phyloP scores from a whole-genome alignment of 805 yeast species.

The Millerago galiae region DNA sequence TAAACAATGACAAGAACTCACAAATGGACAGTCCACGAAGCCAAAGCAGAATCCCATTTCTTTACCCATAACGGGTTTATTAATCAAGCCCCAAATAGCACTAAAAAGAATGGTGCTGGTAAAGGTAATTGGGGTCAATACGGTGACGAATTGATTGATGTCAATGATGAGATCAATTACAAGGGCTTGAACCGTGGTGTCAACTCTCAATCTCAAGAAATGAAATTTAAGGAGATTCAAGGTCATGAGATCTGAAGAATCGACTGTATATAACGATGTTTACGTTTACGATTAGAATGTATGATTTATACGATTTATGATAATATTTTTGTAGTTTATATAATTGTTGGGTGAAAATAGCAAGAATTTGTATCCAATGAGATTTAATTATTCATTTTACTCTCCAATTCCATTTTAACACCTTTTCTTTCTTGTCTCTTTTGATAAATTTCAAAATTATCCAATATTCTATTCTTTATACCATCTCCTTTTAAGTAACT shows the following conservation, averaged over 20 bases:
- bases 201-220: slow-evolving; percentile 38
- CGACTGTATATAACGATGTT: background rate
- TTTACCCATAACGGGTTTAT: slow-evolving; percentile 72
- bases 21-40: slow-evolving; percentile 66
- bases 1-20: slow-evolving; percentile 65
- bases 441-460: slow-evolving; percentile 63
- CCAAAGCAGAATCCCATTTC: slow-evolving; percentile 55
- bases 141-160: slow-evolving; percentile 66
- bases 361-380: background rate
- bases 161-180: slow-evolving; percentile 39
- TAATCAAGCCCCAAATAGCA: slow-evolving; percentile 65
- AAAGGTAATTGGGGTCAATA: slow-evolving; percentile 82
- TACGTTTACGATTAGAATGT: background rate
- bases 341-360: background rate
- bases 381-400: background rate
- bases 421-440: slow-evolving; percentile 87
- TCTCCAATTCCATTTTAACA: slow-evolving; percentile 58
- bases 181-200: slow-evolving; percentile 44
- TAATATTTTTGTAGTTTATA: background rate
- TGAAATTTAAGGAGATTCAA: slow-evolving; percentile 24
- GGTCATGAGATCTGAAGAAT: slow-evolving; percentile 1
- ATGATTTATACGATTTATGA: background rate
- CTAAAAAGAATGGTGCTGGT: slow-evolving; percentile 83
- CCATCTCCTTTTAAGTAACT: slow-evolving; percentile 60
- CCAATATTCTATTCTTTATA: slow-evolving; percentile 69